Evolutionary conservation across 2,329 filamentous ascomycete species (phyloP).

Genomic region (Talaromyces marneffei): DNA sequence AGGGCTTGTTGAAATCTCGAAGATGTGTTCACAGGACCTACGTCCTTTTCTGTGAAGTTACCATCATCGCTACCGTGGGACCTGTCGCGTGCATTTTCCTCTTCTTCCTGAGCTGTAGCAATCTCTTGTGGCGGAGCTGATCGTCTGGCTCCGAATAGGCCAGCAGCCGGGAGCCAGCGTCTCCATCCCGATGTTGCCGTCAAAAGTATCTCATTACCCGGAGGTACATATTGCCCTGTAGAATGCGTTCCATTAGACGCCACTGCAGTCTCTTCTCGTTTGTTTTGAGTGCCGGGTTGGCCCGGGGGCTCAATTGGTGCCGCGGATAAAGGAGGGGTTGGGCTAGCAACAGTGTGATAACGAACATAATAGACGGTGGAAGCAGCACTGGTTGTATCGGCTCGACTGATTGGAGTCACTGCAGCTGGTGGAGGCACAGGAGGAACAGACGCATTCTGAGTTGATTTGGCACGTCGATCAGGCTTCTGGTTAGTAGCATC

Average conservation of each 20-base stretch:
- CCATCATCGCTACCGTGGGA: constrained; percentile 2
- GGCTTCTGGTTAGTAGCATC: constrained; percentile 6
- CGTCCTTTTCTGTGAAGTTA: constrained; percentile 4
- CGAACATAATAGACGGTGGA: constrained; percentile 61
- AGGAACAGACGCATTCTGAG: constrained; percentile 18
- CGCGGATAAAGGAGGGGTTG: constrained; percentile 37
- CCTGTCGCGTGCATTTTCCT: background rate
- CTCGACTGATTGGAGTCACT: constrained; percentile 53
- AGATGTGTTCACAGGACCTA: background rate
- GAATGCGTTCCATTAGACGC: background rate
- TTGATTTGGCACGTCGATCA: constrained; percentile 15
- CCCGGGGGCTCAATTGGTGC: constrained; percentile 18
- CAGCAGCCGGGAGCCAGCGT: constrained; percentile 48
- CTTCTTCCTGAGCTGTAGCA: constrained; percentile 47
- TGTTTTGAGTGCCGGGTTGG: constrained; percentile 11
- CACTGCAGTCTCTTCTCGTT: constrained; percentile 18
- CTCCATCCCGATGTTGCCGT: background rate
- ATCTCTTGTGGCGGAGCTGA: constrained; percentile 56
- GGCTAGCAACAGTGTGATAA: constrained; percentile 51
- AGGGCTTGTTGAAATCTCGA: constrained; percentile 6
- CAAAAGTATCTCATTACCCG: background rate
- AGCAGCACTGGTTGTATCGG: constrained; percentile 56
- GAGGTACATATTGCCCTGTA: background rate
- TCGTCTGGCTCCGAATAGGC: constrained; percentile 54
- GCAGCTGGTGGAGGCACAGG: constrained; percentile 44